Evolutionary conservation across 306 rosid genomes (phyloP).

Genomic region (Trifolium dubium): DNA sequence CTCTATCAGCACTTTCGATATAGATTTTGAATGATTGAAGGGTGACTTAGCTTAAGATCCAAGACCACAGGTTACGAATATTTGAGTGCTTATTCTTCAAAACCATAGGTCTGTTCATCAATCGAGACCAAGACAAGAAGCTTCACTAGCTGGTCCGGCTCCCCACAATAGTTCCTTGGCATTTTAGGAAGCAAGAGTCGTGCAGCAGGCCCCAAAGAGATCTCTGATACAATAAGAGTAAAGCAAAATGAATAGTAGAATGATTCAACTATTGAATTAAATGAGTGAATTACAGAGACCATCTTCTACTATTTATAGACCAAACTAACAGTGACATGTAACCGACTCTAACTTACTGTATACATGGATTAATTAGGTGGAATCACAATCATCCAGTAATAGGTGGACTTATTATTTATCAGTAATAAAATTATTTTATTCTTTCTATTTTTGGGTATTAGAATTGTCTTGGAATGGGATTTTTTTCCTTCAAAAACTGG

Average conservation of each 20-base stretch:
- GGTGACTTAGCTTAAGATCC: neutral
- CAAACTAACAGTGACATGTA: neutral
- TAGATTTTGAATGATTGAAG: neutral
- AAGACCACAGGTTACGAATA: neutral
- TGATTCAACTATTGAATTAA: neutral
- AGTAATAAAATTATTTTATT: neutral
- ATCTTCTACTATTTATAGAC: neutral
- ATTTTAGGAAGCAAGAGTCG: neutral
- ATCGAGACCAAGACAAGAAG: neutral
- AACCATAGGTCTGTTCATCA: neutral
- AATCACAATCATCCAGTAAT: neutral
- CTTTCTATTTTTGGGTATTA: neutral
- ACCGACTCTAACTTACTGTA: neutral
- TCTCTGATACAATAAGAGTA: neutral
- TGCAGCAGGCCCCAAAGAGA: neutral
- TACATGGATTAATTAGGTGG: neutral
- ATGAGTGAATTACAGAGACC: neutral
- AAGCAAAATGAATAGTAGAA: neutral
- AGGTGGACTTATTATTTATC: neutral
- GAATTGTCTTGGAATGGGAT: constrained; percentile 10
- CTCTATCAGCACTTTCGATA: neutral
- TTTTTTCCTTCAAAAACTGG: constrained; percentile 24
- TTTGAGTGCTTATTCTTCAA: neutral
- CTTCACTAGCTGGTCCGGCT: neutral
- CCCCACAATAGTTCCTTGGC: neutral